Evolutionary conservation across 2,329 filamentous ascomycete genomes (phyloP), one percentile per base, ranked within the genome.

Genomic region (Sordariomycetes sp.): DNA sequence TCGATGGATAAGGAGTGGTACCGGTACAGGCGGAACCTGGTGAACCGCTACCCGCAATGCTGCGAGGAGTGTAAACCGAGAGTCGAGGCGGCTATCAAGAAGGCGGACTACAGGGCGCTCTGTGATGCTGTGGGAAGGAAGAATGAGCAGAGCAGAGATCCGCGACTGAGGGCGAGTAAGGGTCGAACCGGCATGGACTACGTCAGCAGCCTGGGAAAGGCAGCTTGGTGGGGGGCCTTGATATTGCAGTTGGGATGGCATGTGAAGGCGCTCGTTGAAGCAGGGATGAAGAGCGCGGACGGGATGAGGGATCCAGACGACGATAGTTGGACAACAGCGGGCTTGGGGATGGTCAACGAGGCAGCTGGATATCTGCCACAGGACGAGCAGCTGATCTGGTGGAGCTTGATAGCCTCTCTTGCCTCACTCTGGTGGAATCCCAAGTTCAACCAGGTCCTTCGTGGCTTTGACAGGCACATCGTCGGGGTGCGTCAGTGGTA

Each of bases 41-140:
- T 95, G 60, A 68, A 76, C 47, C 74, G 82, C 32, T 96, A 95
- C 51, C 92, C 92, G 1, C 86, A 92, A 50, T 81, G 94, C 38
- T 98, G 92, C 61, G 72, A 72, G 41, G 66, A 75, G 30, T 98
- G 92, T 57, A 82, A 84, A 42, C 82, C 79, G 6, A 75, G 67
- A 40, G 88, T 90, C 16, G 74, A 81, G 41, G 63, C 71, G 23
- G 72, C 78, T 40, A 77, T 95, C 34, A 69, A 74, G 16, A 67
- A 76, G 44, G 78, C 85, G 0, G 80, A 75, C 8, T 94, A 94
- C 51, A 82, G 79, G 21, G 87, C 87, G 19, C 85, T 86, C 57
- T 82, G 84, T n/a, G 86, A 93, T 45, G 74, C 86, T 42, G 57
- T 93, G 21, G 70, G 81, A 33, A 73, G 82, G 40, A 78, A 86